Evolutionary conservation across 2,329 filamentous ascomycete genomes (phyloP).

Genomic region (Xylariales sp.): DNA sequence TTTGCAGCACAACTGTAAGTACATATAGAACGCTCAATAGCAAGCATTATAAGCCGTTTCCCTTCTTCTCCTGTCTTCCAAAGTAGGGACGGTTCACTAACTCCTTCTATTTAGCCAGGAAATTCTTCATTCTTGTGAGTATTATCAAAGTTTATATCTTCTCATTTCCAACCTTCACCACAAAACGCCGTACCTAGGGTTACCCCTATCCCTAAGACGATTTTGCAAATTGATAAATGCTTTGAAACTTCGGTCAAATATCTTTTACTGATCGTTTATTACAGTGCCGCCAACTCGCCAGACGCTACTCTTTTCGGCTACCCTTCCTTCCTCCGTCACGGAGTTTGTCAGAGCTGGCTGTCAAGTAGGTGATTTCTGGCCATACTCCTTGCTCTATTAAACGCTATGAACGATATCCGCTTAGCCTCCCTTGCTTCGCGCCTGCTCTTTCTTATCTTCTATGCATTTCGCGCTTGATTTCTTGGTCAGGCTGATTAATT

Average conservation of each 20-base stretch:
- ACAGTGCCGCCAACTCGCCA: slow-evolving; percentile 81
- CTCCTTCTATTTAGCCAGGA: slow-evolving; percentile 23
- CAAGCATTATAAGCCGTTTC: background rate
- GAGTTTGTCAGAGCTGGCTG: slow-evolving; percentile 91
- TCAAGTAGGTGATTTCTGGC: slow-evolving; percentile 26
- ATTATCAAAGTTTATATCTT: background rate
- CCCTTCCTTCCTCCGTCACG: slow-evolving; percentile 90
- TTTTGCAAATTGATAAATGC: background rate
- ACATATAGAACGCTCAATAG: slow-evolving; percentile 22
- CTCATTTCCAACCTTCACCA: background rate
- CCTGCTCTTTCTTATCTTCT: background rate
- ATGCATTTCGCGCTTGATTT: background rate
- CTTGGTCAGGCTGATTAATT: slow-evolving; percentile 10
- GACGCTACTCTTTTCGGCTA: slow-evolving; percentile 94
- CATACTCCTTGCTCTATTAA: background rate
- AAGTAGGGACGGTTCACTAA: slow-evolving; percentile 53
- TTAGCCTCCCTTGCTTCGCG: background rate
- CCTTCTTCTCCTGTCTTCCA: background rate
- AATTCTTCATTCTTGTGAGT: slow-evolving; percentile 37
- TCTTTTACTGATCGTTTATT: slow-evolving; percentile 64
- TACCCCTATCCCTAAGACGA: background rate
- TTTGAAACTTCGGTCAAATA: background rate
- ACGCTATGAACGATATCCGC: background rate
- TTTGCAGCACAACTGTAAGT: slow-evolving; percentile 94
- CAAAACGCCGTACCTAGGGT: too few relatives aligned